phyloP scores from a whole-genome alignment of 208 protist species.

The Acanthamoeba castellanii region DNA sequence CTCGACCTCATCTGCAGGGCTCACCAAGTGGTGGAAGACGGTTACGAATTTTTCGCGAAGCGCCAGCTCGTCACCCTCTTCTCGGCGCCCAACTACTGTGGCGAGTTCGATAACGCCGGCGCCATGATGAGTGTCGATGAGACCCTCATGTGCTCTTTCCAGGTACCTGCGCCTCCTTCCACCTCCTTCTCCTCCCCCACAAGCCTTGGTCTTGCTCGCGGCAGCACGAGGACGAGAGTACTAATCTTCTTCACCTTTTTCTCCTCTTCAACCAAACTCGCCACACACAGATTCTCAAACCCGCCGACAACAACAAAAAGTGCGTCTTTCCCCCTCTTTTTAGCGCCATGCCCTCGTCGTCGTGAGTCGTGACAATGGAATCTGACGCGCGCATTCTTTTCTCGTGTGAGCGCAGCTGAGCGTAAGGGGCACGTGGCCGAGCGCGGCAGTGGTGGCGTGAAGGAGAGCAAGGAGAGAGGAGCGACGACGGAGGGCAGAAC shows the following conservation, averaged over 20 bases:
- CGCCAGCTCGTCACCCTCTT: conserved; percentile 99
- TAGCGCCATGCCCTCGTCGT: too few relatives aligned
- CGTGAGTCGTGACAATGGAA: neutral
- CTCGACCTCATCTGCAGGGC: conserved; percentile 99
- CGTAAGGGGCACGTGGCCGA: neutral
- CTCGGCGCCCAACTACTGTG: conserved; percentile 99
- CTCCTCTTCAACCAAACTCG: neutral
- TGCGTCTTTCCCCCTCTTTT: neutral
- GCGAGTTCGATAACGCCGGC: conserved; percentile 99
- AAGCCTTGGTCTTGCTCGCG: neutral
- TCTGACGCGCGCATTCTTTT: neutral
- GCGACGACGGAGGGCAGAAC: neutral
- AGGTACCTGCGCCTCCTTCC: conserved; percentile 89
- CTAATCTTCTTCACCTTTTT: neutral
- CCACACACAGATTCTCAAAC: conserved; percentile 38
- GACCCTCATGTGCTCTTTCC: conserved; percentile 98
- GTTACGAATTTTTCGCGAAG: conserved; percentile 99
- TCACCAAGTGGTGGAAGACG: conserved; percentile 99
- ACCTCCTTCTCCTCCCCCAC: neutral
- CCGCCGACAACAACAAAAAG: conserved; percentile 65
- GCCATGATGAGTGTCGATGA: conserved; percentile 98
- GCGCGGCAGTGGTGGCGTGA: neutral
- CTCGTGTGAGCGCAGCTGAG: neutral
- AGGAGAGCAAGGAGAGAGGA: neutral
- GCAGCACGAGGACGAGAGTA: neutral